Base-by-base conservation (phyloP, 257 asterid species). In the Rhazya stricta region DNA sequence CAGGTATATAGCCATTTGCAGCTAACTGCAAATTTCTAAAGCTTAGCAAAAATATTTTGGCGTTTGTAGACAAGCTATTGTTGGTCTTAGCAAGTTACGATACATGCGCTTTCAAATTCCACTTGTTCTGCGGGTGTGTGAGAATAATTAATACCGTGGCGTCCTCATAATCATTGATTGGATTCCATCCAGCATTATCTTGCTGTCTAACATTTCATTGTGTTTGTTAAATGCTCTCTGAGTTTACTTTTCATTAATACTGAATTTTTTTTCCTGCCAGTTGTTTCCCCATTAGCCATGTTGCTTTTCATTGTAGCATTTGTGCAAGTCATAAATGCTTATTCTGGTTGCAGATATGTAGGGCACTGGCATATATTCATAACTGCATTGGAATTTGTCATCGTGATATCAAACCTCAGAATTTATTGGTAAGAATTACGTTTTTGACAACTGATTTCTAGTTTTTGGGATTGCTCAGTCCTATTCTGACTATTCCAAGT, bases 321-420 rank as follows among this genome's bases (percentile, higher is more conserved):
- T n/a, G 32, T 63, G 54, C 69, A 21, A 36, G 32, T 54, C 50
- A 29, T 54, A 50, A 63, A 41, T 62, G 34, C 61, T 51, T 72
- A 13, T 32, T 56, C n/a, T 81, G 75, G 74, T 30, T 87, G 87
- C 92, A 94, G 98, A 90, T 94, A 79, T 94, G 97, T 85, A 87
- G 98, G 80, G 98, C 96, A 51, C 89, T 94, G 84, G 97, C 98
- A 54, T 94, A 94, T 77, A 89, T 91, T 63, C 98, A 94, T 78
- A 94, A 94, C 83, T 91, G 93, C 82, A 88, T 94, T 62, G 98
- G 97, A 61, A 89, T 94, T 61, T 94, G 98, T 77, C 98, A 94
- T 83, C 97, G 97, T 61, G 98, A 94, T 79, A 94, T 94, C 87
- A 94, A 94, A 84, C 98, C 98, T 79, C 98, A 94, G 83, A 94